Conservation (phyloP, 2,329 filamentous ascomycete genomes). For the Sclerotinia spermophila region DNA sequence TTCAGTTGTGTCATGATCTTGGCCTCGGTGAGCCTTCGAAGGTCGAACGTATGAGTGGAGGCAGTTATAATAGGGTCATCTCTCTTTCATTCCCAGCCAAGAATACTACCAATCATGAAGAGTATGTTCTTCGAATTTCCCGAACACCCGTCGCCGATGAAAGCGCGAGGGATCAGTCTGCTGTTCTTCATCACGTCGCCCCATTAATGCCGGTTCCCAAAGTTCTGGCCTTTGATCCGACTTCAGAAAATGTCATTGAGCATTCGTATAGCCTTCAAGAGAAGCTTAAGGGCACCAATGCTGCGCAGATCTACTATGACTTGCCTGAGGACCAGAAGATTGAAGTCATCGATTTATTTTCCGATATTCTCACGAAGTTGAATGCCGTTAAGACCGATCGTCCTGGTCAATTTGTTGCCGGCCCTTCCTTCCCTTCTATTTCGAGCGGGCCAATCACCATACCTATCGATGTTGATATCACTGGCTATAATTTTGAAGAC, state of each 20-base stretch:
- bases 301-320: conserved; percentile 16
- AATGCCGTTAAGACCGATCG: conserved; percentile 4
- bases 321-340: conserved; percentile 23
- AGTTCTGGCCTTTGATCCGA: conserved; percentile 23
- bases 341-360: conserved; percentile 19
- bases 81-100: conserved; percentile 13
- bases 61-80: conserved; percentile 25
- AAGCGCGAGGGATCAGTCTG: conserved; percentile 24
- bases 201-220: conserved; percentile 15
- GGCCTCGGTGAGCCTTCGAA: conserved; percentile 20
- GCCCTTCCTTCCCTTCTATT: not conserved
- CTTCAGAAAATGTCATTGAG: conserved; percentile 22
- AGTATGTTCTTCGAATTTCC: conserved; percentile 25
- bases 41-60: conserved; percentile 24
- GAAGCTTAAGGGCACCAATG: conserved; percentile 18
- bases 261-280: conserved; percentile 23
- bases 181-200: conserved; percentile 18
- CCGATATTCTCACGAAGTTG: conserved; percentile 21
- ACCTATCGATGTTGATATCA: not conserved
- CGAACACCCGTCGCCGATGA: conserved; percentile 20
- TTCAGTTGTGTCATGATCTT: conserved; percentile 24
- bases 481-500: not conserved
- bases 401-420: conserved; percentile 18
- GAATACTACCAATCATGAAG: not conserved
- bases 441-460: not conserved